Evolutionary conservation across 345 rosid genomes (phyloP), one percentile per base, ranked within the genome.

Genomic region (Salix suchowensis): DNA sequence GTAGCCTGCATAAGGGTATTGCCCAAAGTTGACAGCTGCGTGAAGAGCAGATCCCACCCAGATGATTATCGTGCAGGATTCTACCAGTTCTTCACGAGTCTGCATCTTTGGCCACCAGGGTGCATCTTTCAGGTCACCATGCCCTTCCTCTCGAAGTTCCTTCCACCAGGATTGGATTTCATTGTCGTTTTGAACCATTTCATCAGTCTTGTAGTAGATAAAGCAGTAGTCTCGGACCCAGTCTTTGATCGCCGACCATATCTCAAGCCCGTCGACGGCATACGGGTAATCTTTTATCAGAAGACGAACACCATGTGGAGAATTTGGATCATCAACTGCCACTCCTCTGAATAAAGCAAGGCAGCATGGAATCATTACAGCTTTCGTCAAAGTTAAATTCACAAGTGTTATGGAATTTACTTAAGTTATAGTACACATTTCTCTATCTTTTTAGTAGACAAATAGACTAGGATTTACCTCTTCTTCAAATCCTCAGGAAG

Each of bases 111-210:
- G 86, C 89, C 88, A 87, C 88, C 86, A 83, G 11, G 86, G 82
- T 19, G 79, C 82, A 3, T 76, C 66, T 73, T 81, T 87, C 79
- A 50, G 76, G 84, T 87, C 88, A 0, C 86, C 88, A 5, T 87
- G 89, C 8, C 86, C 89, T 50, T 58, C 66, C 50, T 87, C 81
- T 2, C 75, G 62, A 24, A 87, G 42, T 71, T 85, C 89, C 52
- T 71, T 81, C 89, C 88, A 87, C 89, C 89, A 87, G 0, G 82
- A 67, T 54, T 87, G 89, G 15, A 87, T 74, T 54, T 87, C 88
- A 10, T 21, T 1, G 21, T 87, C 89, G 13, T 75, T 46, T 61
- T 40, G 79, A 1, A 87, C 81, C 39, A 71, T 73, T 4, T 73
- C 75, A 37, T 87, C 85, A 1, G 65, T 73, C n/a, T 74, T 58